Evolutionary conservation across 345 rosid genomes (phyloP).

Genomic region (Syzygium aromaticum): DNA sequence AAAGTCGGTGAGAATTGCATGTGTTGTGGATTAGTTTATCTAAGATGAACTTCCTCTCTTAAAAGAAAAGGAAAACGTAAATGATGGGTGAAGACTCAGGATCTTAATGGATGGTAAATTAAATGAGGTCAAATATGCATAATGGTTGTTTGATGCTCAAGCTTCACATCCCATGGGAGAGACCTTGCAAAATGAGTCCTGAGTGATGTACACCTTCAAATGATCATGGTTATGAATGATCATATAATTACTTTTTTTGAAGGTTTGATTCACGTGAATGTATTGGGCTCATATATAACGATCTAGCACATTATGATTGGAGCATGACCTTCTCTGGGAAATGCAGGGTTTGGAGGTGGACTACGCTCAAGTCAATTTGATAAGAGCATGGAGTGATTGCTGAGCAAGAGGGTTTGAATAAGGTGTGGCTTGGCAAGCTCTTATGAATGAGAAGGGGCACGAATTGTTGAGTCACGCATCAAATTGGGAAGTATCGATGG

Average conservation of each 20-base stretch:
- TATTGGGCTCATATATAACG: neutral
- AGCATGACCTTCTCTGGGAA: neutral
- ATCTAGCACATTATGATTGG: neutral
- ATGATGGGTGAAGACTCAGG: neutral
- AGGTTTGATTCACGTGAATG: neutral
- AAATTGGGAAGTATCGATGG: neutral
- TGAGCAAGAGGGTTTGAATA: neutral
- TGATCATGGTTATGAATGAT: neutral
- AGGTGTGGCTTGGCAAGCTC: neutral
- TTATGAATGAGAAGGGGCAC: neutral
- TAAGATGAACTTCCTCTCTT: neutral
- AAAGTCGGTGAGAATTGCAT: neutral
- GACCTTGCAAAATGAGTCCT: neutral
- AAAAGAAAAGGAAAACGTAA: neutral
- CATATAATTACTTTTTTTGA: neutral
- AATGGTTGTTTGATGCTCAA: neutral
- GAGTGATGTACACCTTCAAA: neutral
- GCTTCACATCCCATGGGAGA: neutral
- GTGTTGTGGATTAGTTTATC: neutral
- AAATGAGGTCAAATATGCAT: neutral
- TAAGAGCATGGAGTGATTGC: neutral
- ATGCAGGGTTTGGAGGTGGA: neutral
- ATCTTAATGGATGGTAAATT: neutral
- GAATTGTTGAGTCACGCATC: neutral
- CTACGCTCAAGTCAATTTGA: neutral